A percentile compares a stretch with the other conserved stretches of the same genome.
These are phyloP conservation scores for Polychytrium aggregatum DNA, from an alignment of 192 early-diverging fungal species.

Conservation along the genomic window DNA sequence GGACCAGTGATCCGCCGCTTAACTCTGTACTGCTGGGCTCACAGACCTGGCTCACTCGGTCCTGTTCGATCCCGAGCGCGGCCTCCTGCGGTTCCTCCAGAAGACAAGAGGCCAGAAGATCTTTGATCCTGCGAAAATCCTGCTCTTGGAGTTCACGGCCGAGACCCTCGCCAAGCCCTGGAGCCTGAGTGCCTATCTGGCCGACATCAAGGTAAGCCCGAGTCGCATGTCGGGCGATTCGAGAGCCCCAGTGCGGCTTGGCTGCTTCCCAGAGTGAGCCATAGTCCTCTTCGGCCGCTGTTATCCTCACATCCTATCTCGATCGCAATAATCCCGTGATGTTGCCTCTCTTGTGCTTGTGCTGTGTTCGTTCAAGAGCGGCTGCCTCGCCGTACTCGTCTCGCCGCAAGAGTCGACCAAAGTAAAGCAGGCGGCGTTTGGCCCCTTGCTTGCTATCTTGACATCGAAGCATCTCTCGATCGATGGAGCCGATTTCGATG, in stretches of 20 bases:
- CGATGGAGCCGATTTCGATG: conserved; percentile 8
- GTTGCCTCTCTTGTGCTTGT: no score
- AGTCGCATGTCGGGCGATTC: neutral
- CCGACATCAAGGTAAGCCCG: conserved; percentile 15
- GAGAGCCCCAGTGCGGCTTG: conserved; percentile 5
- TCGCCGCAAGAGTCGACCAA: conserved; percentile 16
- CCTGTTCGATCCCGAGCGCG: conserved; percentile 19
- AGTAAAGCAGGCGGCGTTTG: conserved; percentile 11
- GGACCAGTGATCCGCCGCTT: no score
- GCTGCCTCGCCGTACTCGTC: conserved; percentile 7
- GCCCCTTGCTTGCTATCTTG: conserved; percentile 8
- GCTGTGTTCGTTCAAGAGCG: no score
- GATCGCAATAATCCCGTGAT: no score
- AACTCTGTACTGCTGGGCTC: no score
- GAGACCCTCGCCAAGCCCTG: conserved; percentile 5
- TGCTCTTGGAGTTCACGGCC: conserved; percentile 10
- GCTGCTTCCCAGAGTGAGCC: neutral
- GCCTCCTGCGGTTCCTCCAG: conserved; percentile 13
- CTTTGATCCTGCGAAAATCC: conserved; percentile 14
- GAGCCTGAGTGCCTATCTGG: conserved; percentile 4
- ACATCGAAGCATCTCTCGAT: conserved; percentile 3
- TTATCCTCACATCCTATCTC: no score
- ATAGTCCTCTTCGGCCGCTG: neutral
- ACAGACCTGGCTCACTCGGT: conserved; percentile 16
- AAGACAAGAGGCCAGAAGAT: conserved; percentile 4